phyloP scores from a whole-genome alignment of 164 flowering plant genomes.

The Macadamia tetraphylla region DNA sequence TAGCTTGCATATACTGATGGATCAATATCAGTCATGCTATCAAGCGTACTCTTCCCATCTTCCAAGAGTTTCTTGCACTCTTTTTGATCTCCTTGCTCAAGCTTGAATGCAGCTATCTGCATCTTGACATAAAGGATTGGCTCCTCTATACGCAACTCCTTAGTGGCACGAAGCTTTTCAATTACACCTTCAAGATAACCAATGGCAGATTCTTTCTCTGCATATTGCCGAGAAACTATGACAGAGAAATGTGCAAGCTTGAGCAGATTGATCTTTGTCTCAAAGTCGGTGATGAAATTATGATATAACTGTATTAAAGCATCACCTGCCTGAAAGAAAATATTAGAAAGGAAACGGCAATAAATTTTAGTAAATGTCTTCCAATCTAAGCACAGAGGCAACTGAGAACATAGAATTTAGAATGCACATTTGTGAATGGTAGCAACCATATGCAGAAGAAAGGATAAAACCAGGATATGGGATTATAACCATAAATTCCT shows the following conservation, averaged over 20 bases:
- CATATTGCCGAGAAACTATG: slow-evolving; percentile 80
- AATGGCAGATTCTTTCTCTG: slow-evolving; percentile 82
- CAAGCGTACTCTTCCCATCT: slow-evolving; percentile 81
- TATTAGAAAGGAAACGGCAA: too few species aligned
- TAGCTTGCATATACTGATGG: slow-evolving; percentile 94
- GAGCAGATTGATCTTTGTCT: slow-evolving; percentile 94
- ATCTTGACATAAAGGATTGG: slow-evolving; percentile 78
- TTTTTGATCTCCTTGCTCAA: slow-evolving; percentile 71
- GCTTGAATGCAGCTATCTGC: slow-evolving; percentile 80
- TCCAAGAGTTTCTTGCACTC: slow-evolving; percentile 90
- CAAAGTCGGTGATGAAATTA: slow-evolving; percentile 90
- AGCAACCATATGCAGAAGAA: too few species aligned
- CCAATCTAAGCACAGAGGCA: background rate
- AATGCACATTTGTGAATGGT: background rate
- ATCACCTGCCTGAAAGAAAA: slow-evolving; percentile 75
- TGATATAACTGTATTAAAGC: slow-evolving; percentile 82
- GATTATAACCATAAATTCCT: too few species aligned
- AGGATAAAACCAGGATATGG: too few species aligned
- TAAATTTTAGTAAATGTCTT: too few species aligned
- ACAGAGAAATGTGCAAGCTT: slow-evolving; percentile 97
- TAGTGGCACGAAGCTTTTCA: slow-evolving; percentile 73
- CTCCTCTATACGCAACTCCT: slow-evolving; percentile 76
- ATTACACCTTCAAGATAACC: slow-evolving; percentile 76
- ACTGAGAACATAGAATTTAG: background rate
- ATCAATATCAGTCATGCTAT: slow-evolving; percentile 96